Evolutionary conservation across 371 early-diverging fungal species (phyloP), one percentile per base, ranked within the genome.

Genomic region (Phascolomyces articulosus): DNA sequence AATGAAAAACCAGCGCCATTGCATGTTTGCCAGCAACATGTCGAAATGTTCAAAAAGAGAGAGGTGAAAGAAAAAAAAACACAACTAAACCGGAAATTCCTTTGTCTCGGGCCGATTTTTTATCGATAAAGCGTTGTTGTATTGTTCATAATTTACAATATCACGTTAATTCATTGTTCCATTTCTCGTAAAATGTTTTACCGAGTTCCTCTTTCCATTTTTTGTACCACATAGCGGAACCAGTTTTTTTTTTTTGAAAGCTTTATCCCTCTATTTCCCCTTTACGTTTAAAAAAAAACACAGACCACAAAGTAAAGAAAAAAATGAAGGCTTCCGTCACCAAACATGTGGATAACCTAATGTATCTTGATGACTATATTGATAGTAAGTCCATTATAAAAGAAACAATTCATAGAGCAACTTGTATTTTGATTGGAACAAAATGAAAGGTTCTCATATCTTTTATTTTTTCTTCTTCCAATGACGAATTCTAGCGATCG

Each of bases 291-390:
- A 44, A 44, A 44, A 34, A 34, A 9, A 34, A 34, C 34, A 34
- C 34, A 34, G 34, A 34, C 34, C 18, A 26, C 47, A 0, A 44
- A 10, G n/a, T n/a, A n/a, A n/a, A n/a, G n/a, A n/a, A n/a, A 40
- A 60, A 20, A 54, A 80, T 78, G 78, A 80, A 74, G 53, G 40
- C 72, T 13, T 58, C 79, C 23, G 49, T 69, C 29, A 68, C 76
- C 60, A 54, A 70, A 44, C 61, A 68, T 9, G 53, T 74, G 38
- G 86, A 87, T 58, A 83, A 79, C 49, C 68, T 88, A 31, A 74
- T 89, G 20, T 91, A 93, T 63, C 84, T 93, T 34, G 92, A 96
- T 74, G 96, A 96, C 62, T 96, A 96, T 70, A 80, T 96, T 29
- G 96, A 96, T 75, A 93, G 94, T 95, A 85, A 69, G 87, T 73